Evolutionary conservation across 306 rosid genomes (phyloP), one percentile per base, ranked within the genome.

Genomic region (Potentilla sterilis): DNA sequence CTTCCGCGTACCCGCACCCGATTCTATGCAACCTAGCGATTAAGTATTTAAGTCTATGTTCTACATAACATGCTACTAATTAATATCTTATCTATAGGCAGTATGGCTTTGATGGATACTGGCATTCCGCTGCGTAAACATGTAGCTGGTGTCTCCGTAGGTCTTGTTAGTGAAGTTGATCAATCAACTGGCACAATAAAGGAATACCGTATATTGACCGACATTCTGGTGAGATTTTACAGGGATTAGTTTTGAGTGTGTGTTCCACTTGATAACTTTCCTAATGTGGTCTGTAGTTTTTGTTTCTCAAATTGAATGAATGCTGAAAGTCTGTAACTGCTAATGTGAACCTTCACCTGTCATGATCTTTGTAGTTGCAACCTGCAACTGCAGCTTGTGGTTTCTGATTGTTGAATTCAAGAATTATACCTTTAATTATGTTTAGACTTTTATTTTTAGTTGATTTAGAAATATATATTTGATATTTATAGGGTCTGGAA

Each of bases 41-140:
- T 24, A 42, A 35, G 1, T 28, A 28, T 28, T 47, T 9, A 15
- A 21, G 14, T 66, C 34, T 75, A 44, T 28, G 28, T 28, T 28
- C 42, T 59, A 43, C 42, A 72, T 76, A 77, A 67, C 34, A 19
- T 67, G 74, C 47, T 64, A 51, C 16, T 68, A n/a, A n/a, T n/a
- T n/a, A 5, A 70, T 13, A 83, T 77, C 52, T 81, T 15, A 65
- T 81, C 78, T 81, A 75, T 74, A 95, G 98, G 91, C 65, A 92
- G 97, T 77, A 84, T 95, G 91, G 98, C 97, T 74, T 82, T 95
- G 85, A 89, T 95, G 98, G 97, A 95, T 88, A 97, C 98, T 66
- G 97, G 98, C 77, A 79, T 92, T 86, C 89, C 97, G 34, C 75
- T 92, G 54, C 89, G 84, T 72, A 93, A 89, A 77, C 98, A 92